Percentiles rank a stretch among this genome's conserved stretches.
Evolutionary conservation across 352 stramenopile genomes (phyloP).

Genomic region (Pythium pyrilobum): DNA sequence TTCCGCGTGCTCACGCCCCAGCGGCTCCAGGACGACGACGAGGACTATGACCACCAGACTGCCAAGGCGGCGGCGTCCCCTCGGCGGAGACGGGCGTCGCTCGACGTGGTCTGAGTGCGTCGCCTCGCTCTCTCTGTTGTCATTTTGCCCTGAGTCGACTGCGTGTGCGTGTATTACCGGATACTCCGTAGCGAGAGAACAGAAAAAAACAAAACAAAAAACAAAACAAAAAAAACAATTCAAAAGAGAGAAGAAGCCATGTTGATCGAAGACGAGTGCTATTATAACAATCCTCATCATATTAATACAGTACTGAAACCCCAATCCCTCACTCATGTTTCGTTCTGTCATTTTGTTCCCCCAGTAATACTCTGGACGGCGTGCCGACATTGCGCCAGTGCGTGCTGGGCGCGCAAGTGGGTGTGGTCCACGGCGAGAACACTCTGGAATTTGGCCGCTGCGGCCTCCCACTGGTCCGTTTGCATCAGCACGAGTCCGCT

Average conservation of each 20-base stretch:
- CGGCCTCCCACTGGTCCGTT: conserved; percentile 22
- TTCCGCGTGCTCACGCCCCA: conserved; percentile 82
- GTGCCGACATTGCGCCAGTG: conserved; percentile 8
- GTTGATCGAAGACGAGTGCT: not conserved
- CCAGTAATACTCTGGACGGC: not conserved
- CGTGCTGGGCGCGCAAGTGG: conserved; percentile 8
- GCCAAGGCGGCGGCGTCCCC: not conserved
- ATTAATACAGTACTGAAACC: no score
- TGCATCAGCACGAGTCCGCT: conserved; percentile 42
- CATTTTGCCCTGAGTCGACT: no score
- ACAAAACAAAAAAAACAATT: not conserved
- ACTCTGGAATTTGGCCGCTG: conserved; percentile 24
- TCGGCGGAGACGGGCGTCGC: conserved; percentile 11
- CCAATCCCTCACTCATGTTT: no score
- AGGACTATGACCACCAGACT: not conserved
- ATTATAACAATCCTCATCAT: no score
- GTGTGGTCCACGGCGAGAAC: conserved; percentile 12
- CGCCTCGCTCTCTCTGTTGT: not conserved
- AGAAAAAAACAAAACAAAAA: no score
- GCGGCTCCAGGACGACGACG: conserved; percentile 47
- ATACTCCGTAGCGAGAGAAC: no score
- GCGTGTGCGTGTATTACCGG: no score
- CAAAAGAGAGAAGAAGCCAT: not conserved
- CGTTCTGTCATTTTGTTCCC: no score
- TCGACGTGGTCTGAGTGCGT: conserved; percentile 12